Evolutionary conservation across 306 rosid genomes (phyloP).

Genomic region (Rosa multiflora): DNA sequence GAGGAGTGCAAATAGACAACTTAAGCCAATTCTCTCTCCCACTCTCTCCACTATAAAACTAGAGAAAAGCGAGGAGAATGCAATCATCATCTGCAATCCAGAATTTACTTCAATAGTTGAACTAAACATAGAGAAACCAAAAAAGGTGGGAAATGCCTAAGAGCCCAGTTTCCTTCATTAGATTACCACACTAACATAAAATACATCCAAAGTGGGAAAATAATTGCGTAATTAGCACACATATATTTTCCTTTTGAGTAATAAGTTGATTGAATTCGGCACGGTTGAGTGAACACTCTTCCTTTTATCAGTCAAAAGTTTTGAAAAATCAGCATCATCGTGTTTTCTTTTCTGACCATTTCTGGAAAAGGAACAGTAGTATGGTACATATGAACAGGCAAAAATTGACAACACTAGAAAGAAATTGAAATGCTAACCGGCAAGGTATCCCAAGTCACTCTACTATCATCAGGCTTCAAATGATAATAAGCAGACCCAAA

Average conservation of each 20-base stretch:
- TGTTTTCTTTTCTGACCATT: background rate
- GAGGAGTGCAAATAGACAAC: slow-evolving; percentile 43
- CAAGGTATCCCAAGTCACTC: slow-evolving; percentile 57
- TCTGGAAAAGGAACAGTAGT: slow-evolving; percentile 11
- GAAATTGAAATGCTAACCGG: slow-evolving; percentile 42
- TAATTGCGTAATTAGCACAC: background rate
- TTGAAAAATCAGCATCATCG: background rate
- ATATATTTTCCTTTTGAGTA: background rate
- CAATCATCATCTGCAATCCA: slow-evolving; percentile 64
- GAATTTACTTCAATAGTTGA: slow-evolving; percentile 13
- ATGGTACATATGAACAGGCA: slow-evolving; percentile 3
- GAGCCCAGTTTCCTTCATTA: background rate
- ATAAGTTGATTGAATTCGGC: background rate
- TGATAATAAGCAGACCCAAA: slow-evolving; percentile 69
- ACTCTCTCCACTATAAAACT: slow-evolving; percentile 56
- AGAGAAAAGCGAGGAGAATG: slow-evolving; percentile 56
- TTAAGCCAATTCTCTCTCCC: slow-evolving; percentile 46
- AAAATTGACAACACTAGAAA: slow-evolving; percentile 5
- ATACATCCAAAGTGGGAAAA: background rate
- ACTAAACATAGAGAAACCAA: background rate
- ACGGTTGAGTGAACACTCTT: background rate
- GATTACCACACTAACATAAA: background rate
- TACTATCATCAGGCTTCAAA: slow-evolving; percentile 51
- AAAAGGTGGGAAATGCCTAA: background rate
- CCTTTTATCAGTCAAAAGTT: slow-evolving; percentile 1